Base-by-base conservation (phyloP, 176 grass and related monocot genomes). In the Cymbopogon citratus region DNA sequence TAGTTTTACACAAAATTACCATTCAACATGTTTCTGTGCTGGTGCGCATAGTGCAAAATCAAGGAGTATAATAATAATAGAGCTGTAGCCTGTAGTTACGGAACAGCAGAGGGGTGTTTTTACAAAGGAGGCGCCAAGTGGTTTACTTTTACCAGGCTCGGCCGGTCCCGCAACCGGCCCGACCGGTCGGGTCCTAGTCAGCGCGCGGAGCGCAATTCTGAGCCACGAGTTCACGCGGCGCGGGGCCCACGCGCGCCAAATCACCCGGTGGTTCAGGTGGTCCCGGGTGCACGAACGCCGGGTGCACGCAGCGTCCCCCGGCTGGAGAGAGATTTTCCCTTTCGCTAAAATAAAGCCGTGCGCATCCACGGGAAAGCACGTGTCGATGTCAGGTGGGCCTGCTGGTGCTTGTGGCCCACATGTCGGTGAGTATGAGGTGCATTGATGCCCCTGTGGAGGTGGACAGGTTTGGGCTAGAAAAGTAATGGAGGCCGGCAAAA, bases 381-480 rank as follows among this genome's bases (percentile, higher is more conserved):
- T 3, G 40, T 51, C 40, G 5, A 9, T 85, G 83, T 56, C 25
- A 29, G 0, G 74, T 83, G 48, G 83, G 74, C 0, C 74, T 28
- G 2, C 0, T 0, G 0, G 0, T 18, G 0, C 0, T 0, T 0
- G 0, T 4, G 60, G 12, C 83, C 88, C 48, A 1, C 11, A 0
- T 73, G 73, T 68, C 83, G 0, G 67, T 57, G 36, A 33, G 0
- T 0, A 4, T 5, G 7, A 1, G 6, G 9, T 24, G 11, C 9
- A 2, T 9, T 8, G 4, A 18, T 23, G 18, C 11, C 23, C 31
- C 18, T 31, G 24, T 14, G 1, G 33, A 2, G 24, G 40, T 14
- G 44, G 63, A 7, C 63, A 34, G 31, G 26, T 9, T 69, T 16
- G 41, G 3, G 46, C 9, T 27, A 38, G 87, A 29, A 84, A 70